A percentile compares a stretch with the other conserved stretches of the same genome.
phyloP scores from a whole-genome alignment of 305 asterid species.

The Fraxinus paxiana region DNA sequence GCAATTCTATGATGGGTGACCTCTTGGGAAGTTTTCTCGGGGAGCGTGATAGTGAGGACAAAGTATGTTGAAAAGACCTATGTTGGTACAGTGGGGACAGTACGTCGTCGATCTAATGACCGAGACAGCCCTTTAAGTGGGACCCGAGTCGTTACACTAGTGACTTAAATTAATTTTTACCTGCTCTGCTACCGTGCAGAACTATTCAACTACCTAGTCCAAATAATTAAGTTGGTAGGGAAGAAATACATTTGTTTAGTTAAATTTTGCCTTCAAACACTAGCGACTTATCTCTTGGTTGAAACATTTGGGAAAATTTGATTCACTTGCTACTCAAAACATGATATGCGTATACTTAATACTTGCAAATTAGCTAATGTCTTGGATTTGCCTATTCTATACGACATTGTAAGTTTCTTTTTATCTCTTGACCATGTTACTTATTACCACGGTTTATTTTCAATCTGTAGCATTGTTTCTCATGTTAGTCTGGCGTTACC shows the following conservation, averaged over 20 bases:
- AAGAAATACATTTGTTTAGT: neutral
- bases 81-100: no score
- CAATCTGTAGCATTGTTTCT: neutral
- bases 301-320: neutral
- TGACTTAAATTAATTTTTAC: neutral
- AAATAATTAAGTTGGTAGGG: neutral
- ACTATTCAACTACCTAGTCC: neutral
- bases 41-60: no score
- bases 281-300: neutral
- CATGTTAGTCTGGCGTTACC: neutral
- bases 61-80: no score
- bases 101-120: no score
- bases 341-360: neutral
- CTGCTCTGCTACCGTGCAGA: neutral
- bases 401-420: neutral
- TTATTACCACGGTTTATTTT: neutral
- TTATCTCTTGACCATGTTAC: neutral
- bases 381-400: neutral
- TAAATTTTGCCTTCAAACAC: neutral
- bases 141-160: neutral
- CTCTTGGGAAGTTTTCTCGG: no score
- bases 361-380: neutral
- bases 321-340: neutral
- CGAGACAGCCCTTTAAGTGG: no score
- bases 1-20: no score